Evolutionary conservation across 2,329 filamentous ascomycete species (phyloP).

Genomic region (Tolypocladium capitatum): DNA sequence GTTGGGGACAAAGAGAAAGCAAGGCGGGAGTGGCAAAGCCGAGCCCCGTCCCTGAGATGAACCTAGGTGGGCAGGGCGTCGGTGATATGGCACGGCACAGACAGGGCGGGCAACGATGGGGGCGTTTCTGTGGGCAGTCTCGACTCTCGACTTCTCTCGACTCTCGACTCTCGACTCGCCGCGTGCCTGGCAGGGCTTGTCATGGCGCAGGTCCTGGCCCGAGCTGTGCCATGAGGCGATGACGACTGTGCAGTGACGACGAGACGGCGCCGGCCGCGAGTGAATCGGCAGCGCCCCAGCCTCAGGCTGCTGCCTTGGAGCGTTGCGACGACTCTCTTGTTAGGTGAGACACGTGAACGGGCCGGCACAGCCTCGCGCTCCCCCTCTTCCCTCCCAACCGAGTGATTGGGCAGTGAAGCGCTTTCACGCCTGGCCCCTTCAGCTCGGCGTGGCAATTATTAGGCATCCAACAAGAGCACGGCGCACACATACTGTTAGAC

Average conservation of each 20-base stretch:
- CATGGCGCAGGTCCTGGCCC: background rate
- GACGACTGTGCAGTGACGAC: background rate
- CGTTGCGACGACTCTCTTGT: background rate
- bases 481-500: too few relatives aligned
- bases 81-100: background rate
- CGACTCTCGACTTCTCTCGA: too few relatives aligned
- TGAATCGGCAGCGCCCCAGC: background rate
- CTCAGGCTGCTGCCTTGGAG: background rate
- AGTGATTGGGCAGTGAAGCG: background rate
- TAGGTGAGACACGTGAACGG: background rate
- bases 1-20: background rate
- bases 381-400: too few relatives aligned
- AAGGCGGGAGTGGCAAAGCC: background rate
- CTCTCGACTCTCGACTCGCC: background rate
- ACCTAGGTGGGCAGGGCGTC: background rate
- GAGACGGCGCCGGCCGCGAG: background rate
- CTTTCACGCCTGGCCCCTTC: background rate
- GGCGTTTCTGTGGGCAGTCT: background rate
- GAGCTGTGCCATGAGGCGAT: background rate
- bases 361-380: background rate
- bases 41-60: background rate
- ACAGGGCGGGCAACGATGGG: background rate
- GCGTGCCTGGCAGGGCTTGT: background rate
- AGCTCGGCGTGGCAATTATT: too few relatives aligned
- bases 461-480: background rate